A percentile compares a stretch with the other conserved stretches of the same genome.
Conservation (phyloP, 495 filamentous ascomycete genomes). For the Hypoxylon cercidicola region DNA sequence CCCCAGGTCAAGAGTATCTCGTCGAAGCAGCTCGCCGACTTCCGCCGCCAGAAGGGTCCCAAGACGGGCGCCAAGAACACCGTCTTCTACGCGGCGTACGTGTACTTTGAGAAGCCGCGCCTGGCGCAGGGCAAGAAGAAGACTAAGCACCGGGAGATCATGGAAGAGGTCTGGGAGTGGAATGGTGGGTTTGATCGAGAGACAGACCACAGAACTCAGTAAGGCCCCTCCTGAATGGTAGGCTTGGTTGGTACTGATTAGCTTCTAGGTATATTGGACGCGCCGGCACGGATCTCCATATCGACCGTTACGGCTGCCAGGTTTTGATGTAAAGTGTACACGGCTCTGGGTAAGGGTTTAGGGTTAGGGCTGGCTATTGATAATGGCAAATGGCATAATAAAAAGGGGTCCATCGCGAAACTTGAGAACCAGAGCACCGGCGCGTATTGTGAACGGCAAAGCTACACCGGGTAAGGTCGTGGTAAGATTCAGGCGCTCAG, state of each 20-base stretch:
- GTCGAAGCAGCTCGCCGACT: constrained; percentile 56
- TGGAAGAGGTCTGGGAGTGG: constrained; percentile 58
- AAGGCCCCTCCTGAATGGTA: neutral
- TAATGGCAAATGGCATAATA: no score
- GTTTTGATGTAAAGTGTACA: neutral
- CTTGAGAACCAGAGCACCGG: no score
- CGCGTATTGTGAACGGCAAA: no score
- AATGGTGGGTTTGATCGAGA: constrained; percentile 38
- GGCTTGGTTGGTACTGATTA: constrained; percentile 1
- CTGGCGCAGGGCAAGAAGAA: constrained; percentile 66
- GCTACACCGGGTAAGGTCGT: no score
- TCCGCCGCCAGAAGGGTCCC: constrained; percentile 61
- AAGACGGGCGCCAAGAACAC: constrained; percentile 53
- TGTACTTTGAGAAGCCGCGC: constrained; percentile 70
- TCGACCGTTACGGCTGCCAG: constrained; percentile 3
- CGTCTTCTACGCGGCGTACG: constrained; percentile 64
- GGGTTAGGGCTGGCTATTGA: no score
- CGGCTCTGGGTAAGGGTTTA: no score
- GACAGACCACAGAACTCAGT: constrained; percentile 14
- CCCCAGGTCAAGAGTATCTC: constrained; percentile 44
- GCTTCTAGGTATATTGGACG: constrained; percentile 5
- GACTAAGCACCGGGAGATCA: constrained; percentile 59
- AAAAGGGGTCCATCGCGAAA: no score
- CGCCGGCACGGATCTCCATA: neutral
- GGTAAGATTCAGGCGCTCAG: no score